Evolutionary conservation across 2,329 filamentous ascomycete genomes (phyloP).

Genomic region (Tolypocladium sp.): DNA sequence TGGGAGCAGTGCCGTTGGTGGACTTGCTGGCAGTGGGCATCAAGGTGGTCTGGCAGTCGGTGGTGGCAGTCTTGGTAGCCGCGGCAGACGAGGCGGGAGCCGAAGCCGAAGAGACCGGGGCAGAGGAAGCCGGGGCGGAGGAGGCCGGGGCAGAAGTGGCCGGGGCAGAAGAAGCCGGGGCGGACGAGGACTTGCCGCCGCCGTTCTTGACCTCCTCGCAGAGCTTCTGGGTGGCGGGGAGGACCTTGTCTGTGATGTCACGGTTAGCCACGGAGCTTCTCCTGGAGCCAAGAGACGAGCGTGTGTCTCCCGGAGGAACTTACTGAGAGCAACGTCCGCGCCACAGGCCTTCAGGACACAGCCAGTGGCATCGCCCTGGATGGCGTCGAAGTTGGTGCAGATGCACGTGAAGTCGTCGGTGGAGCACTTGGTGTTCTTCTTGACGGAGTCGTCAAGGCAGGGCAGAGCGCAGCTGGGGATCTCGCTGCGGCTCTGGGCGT

Average conservation of each 20-base stretch:
- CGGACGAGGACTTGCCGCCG: neutral
- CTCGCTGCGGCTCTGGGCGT: constrained; percentile 23
- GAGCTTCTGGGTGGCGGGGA: constrained; percentile 17
- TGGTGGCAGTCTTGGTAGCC: constrained; percentile 4
- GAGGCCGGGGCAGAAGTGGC: neutral
- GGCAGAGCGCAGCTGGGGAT: constrained; percentile 28
- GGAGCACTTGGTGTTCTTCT: constrained; percentile 14
- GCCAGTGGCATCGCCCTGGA: constrained; percentile 14
- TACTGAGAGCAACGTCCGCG: constrained; percentile 20
- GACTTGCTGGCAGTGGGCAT: constrained; percentile 5
- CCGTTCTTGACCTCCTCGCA: constrained; percentile 5
- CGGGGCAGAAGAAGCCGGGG: neutral
- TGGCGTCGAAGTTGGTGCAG: constrained; percentile 12
- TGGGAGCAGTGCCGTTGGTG: constrained; percentile 9
- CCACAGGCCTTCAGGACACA: constrained; percentile 20
- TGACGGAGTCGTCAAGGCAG: constrained; percentile 24
- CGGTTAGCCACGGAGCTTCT: neutral
- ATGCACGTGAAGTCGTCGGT: constrained; percentile 16
- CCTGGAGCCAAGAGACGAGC: too few species aligned
- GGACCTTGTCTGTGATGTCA: constrained; percentile 16
- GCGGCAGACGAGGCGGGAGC: constrained; percentile 5
- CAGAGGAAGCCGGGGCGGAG: constrained; percentile 5
- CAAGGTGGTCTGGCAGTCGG: constrained; percentile 5
- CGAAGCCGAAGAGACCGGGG: constrained; percentile 2
- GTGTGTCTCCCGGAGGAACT: constrained; percentile 3